Conservation (phyloP, 2,329 filamentous ascomycete species). For the Bipolaris oryzae region DNA sequence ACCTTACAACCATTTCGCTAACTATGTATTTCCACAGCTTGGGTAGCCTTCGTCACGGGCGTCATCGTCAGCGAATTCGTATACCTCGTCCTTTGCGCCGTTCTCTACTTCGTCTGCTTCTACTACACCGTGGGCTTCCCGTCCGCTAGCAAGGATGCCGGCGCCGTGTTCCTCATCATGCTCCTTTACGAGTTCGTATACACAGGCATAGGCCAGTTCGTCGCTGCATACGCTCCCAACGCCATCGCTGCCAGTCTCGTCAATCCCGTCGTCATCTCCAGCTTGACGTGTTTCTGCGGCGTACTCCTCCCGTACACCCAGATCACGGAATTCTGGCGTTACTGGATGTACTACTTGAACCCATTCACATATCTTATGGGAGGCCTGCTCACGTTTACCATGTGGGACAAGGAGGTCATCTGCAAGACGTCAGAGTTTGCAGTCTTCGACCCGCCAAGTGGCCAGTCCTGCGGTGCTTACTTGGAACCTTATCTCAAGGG, state of each 20-base stretch:
- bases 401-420: constrained; percentile 47
- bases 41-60: constrained; percentile 71
- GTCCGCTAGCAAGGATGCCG: constrained; percentile 58
- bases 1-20: neutral
- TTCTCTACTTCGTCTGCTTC: constrained; percentile 68
- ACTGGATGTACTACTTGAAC: constrained; percentile 31
- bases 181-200: constrained; percentile 54
- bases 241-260: constrained; percentile 60
- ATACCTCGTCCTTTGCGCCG: constrained; percentile 63
- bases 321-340: constrained; percentile 72
- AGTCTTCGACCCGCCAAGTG: constrained; percentile 55
- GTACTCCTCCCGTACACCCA: constrained; percentile 67
- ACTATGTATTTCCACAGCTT: constrained; percentile 40
- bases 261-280: constrained; percentile 21
- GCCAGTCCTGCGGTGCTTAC: constrained; percentile 64
- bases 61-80: constrained; percentile 73
- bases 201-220: constrained; percentile 60
- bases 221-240: constrained; percentile 51
- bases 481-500: constrained; percentile 59
- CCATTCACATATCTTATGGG: constrained; percentile 44
- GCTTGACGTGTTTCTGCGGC: constrained; percentile 35
- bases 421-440: constrained; percentile 45
- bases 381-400: constrained; percentile 46
- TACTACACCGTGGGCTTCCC: constrained; percentile 60
- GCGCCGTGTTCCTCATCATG: constrained; percentile 46